These are phyloP conservation scores for Perkinsela sp. DNA, from an alignment of 208 protist species.

Conservation along the genomic window DNA sequence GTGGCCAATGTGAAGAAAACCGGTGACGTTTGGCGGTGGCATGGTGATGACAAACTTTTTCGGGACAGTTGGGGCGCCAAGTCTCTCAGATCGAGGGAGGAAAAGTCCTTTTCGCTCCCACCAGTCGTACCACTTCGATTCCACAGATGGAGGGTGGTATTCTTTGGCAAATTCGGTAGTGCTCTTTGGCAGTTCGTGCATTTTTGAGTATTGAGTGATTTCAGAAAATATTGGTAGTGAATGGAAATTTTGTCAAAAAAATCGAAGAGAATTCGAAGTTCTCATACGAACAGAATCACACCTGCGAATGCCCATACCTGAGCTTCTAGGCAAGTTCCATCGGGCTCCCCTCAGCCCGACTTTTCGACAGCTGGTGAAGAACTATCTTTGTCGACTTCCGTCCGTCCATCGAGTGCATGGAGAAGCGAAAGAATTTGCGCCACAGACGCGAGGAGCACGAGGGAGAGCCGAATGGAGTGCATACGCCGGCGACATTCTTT, in stretches of 20 bases:
- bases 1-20: conserved; percentile 95
- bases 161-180: conserved; percentile 34
- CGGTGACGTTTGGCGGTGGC: conserved; percentile 99
- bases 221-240: no score
- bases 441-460: neutral
- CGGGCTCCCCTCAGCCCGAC: no score
- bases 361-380: no score
- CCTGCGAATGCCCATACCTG: no score
- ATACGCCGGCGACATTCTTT: neutral
- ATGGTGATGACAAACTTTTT: conserved; percentile 82
- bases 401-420: no score
- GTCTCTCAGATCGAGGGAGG: conserved; percentile 36
- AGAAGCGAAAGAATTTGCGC: no score
- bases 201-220: no score
- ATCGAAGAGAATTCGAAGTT: no score
- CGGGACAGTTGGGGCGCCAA: conserved; percentile 15
- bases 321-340: no score
- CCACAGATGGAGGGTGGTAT: conserved; percentile 78
- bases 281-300: no score
- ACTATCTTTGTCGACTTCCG: no score
- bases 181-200: neutral
- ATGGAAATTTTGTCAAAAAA: no score
- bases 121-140: conserved; percentile 86
- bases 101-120: conserved; percentile 90
- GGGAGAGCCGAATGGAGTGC: neutral